Evolutionary conservation across 495 filamentous ascomycete genomes (phyloP).

Genomic region (Beverwykella pulmonaria): DNA sequence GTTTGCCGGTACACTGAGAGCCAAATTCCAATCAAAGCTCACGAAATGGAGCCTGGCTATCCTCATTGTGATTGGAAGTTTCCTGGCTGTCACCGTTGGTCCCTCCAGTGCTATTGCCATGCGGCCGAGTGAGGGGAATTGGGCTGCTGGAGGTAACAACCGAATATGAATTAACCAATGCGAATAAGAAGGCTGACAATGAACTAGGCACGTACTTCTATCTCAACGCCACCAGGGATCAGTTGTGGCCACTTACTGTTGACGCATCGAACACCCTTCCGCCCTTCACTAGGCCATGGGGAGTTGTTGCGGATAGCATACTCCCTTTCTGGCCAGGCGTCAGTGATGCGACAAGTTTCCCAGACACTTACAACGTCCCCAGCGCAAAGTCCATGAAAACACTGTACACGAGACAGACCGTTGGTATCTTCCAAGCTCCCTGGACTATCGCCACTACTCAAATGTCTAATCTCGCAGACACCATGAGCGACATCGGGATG

Average conservation of each 20-base stretch:
- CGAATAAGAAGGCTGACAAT: too few species aligned
- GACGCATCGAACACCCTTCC: background rate
- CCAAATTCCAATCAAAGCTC: background rate
- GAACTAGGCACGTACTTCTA: slow-evolving; percentile 13
- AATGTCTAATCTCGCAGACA: slow-evolving; percentile 14
- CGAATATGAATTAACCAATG: too few species aligned
- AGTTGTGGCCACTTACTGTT: slow-evolving; percentile 1
- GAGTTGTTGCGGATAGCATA: background rate
- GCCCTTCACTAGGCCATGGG: background rate
- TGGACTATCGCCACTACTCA: slow-evolving; percentile 12
- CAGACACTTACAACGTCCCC: background rate
- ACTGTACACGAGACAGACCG: slow-evolving; percentile 1
- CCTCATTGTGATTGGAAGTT: background rate
- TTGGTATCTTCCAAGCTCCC: background rate
- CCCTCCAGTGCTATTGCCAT: slow-evolving; percentile 8
- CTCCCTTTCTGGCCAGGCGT: background rate
- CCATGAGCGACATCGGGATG: background rate
- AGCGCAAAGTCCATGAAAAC: slow-evolving; percentile 1
- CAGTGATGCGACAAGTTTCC: background rate
- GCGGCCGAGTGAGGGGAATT: background rate
- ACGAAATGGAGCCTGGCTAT: slow-evolving; percentile 1
- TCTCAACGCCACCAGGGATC: slow-evolving; percentile 7
- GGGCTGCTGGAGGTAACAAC: slow-evolving; percentile 15
- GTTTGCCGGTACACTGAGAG: slow-evolving; percentile 6
- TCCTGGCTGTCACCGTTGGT: slow-evolving; percentile 1